Percentiles rank a stretch among this genome's conserved stretches.
Conservation (phyloP, 192 early-diverging fungal species). For the Rhizophlyctis rosea region DNA sequence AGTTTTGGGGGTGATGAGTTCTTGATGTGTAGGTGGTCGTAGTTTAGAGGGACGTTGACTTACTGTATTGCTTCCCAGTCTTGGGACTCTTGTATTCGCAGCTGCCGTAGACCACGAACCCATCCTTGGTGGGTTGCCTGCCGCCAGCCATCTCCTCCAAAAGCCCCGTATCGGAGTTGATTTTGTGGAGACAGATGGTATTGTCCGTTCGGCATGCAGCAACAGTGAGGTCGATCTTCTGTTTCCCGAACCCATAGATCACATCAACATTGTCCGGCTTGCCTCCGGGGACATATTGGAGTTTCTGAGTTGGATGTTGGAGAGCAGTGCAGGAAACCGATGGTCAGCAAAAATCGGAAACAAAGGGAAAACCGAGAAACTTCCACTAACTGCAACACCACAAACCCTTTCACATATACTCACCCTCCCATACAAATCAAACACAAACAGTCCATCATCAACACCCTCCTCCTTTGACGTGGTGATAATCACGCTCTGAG, state of each 20-base stretch:
- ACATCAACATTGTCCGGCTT: constrained; percentile 22
- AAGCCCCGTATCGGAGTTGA: constrained; percentile 6
- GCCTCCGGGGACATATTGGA: constrained; percentile 13
- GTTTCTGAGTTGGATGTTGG: not conserved
- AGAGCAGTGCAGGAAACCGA: not conserved
- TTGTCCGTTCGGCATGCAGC: constrained; percentile 19
- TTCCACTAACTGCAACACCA: too few species aligned
- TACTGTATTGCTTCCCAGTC: constrained; percentile 17
- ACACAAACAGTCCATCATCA: constrained; percentile 17
- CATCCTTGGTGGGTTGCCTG: not conserved
- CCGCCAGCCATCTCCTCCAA: constrained; percentile 12
- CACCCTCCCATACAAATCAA: constrained; percentile 23
- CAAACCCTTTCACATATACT: not conserved
- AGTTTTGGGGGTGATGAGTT: not conserved
- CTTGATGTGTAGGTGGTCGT: too few species aligned
- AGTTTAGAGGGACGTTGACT: not conserved
- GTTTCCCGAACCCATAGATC: constrained; percentile 15
- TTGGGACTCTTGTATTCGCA: constrained; percentile 19
- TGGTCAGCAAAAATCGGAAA: not conserved
- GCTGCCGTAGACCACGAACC: constrained; percentile 19
- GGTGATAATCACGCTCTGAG: constrained; percentile 11
- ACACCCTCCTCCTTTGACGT: constrained; percentile 12
- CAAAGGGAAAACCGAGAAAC: too few species aligned
- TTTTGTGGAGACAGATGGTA: constrained; percentile 19
- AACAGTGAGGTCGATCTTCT: constrained; percentile 22